phyloP scores from a whole-genome alignment of 2,329 filamentous ascomycete genomes.

The Nemania sp. region DNA sequence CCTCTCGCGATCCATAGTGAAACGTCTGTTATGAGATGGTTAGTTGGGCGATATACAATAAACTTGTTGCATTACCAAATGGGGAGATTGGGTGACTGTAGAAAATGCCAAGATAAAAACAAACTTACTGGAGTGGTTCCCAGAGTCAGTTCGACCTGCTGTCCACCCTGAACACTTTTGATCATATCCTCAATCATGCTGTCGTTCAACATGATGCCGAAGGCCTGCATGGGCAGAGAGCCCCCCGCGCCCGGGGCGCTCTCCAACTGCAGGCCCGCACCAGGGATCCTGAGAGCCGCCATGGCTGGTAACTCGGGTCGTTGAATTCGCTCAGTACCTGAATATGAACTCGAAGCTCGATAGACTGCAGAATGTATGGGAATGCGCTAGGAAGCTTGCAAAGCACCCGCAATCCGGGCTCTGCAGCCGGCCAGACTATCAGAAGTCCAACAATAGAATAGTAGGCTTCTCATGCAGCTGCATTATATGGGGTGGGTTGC shows the following conservation, averaged over 20 bases:
- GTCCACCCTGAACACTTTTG: conserved; percentile 60
- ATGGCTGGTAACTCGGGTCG: conserved; percentile 43
- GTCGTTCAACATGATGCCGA: conserved; percentile 62
- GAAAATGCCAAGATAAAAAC: conserved; percentile 21
- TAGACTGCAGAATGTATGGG: conserved; percentile 7
- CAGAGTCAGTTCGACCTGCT: conserved; percentile 60
- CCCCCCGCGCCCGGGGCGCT: conserved; percentile 51
- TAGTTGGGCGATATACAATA: conserved; percentile 6
- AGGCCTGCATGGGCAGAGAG: conserved; percentile 57
- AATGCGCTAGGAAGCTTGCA: conserved; percentile 21
- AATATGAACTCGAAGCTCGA: background rate
- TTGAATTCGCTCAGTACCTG: conserved; percentile 16
- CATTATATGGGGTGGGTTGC: conserved; percentile 38
- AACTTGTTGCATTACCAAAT: no score
- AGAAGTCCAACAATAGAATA: conserved; percentile 41
- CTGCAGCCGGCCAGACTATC: conserved; percentile 42
- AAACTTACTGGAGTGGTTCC: conserved; percentile 63
- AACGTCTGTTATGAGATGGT: conserved; percentile 50
- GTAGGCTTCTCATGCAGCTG: conserved; percentile 40
- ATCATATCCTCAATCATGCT: conserved; percentile 66
- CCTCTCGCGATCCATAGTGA: conserved; percentile 56
- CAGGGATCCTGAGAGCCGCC: conserved; percentile 61
- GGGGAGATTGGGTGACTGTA: background rate
- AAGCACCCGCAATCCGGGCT: conserved; percentile 37
- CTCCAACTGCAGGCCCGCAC: conserved; percentile 61